A percentile compares a stretch with the other conserved stretches of the same genome.
phyloP scores from a whole-genome alignment of 768 basidiomycete genomes.

The Trichaptum fuscoviolaceum region DNA sequence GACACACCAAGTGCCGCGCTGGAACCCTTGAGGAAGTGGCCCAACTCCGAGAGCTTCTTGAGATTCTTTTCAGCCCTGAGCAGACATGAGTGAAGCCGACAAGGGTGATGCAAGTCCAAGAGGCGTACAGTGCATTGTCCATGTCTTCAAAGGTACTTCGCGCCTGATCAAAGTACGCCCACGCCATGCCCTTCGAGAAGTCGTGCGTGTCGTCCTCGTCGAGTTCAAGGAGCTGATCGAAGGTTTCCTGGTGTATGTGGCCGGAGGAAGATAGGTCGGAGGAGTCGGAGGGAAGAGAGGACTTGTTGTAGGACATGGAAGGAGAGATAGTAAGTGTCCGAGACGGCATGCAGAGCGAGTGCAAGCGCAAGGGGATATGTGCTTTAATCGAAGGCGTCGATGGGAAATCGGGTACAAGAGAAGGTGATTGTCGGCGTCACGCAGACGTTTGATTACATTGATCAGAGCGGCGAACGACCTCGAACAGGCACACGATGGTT shows the following conservation, averaged over 20 bases:
- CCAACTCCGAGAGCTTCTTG: constrained; percentile 59
- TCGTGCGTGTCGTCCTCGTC: constrained; percentile 76
- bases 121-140: constrained; percentile 71
- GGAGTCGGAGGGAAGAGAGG: background rate
- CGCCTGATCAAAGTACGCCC: constrained; percentile 80
- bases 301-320: background rate
- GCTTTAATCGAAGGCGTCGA: background rate
- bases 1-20: constrained; percentile 87
- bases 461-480: background rate
- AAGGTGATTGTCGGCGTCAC: constrained; percentile 2
- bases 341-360: background rate
- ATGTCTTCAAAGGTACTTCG: constrained; percentile 70
- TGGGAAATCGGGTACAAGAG: background rate
- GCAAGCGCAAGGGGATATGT: background rate
- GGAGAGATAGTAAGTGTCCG: constrained; percentile 2
- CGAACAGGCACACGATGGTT: background rate
- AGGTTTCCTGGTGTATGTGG: constrained; percentile 73
- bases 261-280: constrained; percentile 3
- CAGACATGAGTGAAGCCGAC: constrained; percentile 6
- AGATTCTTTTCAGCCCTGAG: constrained; percentile 57
- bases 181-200: constrained; percentile 76
- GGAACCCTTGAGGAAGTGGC: constrained; percentile 97
- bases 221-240: constrained; percentile 85
- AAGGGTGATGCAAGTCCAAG: constrained; percentile 9
- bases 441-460: background rate